A percentile compares a stretch with the other conserved stretches of the same genome.
Evolutionary conservation across 345 rosid genomes (phyloP).

Genomic region (Anacardium occidentale): DNA sequence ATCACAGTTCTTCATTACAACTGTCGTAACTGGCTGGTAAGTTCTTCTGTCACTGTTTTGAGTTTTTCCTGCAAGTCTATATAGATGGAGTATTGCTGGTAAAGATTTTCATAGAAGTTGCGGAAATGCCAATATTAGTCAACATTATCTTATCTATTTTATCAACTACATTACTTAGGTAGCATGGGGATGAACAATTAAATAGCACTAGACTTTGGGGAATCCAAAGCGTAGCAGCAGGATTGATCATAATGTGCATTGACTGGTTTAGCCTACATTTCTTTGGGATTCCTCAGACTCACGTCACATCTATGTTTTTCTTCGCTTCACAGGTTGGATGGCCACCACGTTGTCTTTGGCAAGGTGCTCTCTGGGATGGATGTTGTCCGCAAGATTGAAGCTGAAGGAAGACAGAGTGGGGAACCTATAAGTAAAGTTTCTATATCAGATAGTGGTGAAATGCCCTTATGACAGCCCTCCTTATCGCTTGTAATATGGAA

Average conservation of each 20-base stretch:
- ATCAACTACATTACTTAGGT: too few species aligned
- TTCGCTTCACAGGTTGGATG: slow-evolving; percentile 70
- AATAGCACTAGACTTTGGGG: not conserved
- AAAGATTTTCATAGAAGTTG: not conserved
- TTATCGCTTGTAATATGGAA: not conserved
- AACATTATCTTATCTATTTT: too few species aligned
- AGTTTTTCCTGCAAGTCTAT: not conserved
- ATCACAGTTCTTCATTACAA: slow-evolving; percentile 90
- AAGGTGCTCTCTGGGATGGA: slow-evolving; percentile 92
- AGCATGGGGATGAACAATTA: too few species aligned
- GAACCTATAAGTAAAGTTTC: slow-evolving; percentile 63
- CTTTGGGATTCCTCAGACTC: not conserved
- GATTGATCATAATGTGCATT: not conserved
- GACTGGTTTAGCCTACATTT: not conserved
- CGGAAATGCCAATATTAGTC: not conserved
- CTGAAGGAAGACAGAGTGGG: slow-evolving; percentile 66
- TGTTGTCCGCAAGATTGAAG: slow-evolving; percentile 77
- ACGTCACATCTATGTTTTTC: not conserved
- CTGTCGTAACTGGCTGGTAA: slow-evolving; percentile 82
- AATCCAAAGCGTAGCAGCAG: not conserved
- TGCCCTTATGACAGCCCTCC: slow-evolving; percentile 35
- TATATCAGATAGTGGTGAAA: slow-evolving; percentile 71
- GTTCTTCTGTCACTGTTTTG: not conserved
- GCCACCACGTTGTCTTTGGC: slow-evolving; percentile 85
- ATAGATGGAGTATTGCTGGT: too few species aligned